Conservation (phyloP, 169 alveolate genomes). For the Plasmodium chabaudi region DNA sequence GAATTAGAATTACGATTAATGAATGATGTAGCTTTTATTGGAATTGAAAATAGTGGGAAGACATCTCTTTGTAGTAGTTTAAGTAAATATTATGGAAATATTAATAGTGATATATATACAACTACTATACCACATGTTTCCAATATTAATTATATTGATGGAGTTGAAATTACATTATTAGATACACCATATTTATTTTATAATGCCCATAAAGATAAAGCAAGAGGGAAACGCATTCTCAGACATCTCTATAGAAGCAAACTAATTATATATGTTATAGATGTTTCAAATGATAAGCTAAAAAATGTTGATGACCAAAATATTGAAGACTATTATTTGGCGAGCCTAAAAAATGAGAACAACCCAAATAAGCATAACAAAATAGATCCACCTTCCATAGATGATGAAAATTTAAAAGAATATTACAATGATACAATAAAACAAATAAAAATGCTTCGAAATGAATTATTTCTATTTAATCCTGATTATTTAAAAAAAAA, state of each 20-base stretch:
- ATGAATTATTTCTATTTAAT: slow-evolving; percentile 67
- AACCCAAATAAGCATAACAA: not conserved
- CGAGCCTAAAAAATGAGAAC: slow-evolving; percentile 3
- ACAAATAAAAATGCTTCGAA: slow-evolving; percentile 69
- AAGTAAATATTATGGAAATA: slow-evolving; percentile 83
- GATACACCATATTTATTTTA: slow-evolving; percentile 83
- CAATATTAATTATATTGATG: slow-evolving; percentile 83
- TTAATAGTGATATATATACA: slow-evolving; percentile 84
- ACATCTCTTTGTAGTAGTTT: slow-evolving; percentile 83
- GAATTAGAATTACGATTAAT: slow-evolving; percentile 85
- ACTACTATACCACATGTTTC: slow-evolving; percentile 87
- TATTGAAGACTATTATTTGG: slow-evolving; percentile 32
- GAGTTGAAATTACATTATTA: slow-evolving; percentile 83
- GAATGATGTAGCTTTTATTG: slow-evolving; percentile 86
- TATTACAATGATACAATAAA: slow-evolving; percentile 67
- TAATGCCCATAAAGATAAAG: slow-evolving; percentile 69
- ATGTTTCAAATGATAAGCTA: slow-evolving; percentile 76
- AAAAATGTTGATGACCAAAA: slow-evolving; percentile 62
- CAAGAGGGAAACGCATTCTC: slow-evolving; percentile 63
- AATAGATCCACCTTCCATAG: not conserved
- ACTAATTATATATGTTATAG: slow-evolving; percentile 81
- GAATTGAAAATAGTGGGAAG: slow-evolving; percentile 84
- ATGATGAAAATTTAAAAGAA: slow-evolving; percentile 21
- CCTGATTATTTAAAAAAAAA: slow-evolving; percentile 70
- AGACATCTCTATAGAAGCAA: slow-evolving; percentile 85